Percentiles rank a stretch among this genome's conserved stretches.
These are phyloP conservation scores for Solanum ahanhuiri DNA, from an alignment of 257 asterid genomes.

Conservation along the genomic window DNA sequence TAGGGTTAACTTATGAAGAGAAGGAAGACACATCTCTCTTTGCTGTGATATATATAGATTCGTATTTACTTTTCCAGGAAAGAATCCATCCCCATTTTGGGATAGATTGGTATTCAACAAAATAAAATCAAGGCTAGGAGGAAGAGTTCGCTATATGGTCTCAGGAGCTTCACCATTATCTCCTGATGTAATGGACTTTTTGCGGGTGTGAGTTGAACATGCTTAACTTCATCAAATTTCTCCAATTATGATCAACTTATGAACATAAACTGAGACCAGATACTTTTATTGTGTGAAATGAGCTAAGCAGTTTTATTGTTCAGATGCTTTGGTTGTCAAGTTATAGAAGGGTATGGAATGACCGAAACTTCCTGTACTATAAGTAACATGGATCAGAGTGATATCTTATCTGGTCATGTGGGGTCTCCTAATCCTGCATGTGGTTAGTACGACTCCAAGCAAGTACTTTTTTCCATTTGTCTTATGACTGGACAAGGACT, in stretches of 20 bases:
- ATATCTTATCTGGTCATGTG: constrained; percentile 66
- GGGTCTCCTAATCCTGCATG: constrained; percentile 95
- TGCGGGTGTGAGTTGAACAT: constrained; percentile 64
- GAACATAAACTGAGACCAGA: neutral
- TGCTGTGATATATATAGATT: neutral
- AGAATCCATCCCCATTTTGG: constrained; percentile 87
- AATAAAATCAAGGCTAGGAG: constrained; percentile 83
- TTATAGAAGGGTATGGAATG: constrained; percentile 93
- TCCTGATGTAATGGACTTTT: constrained; percentile 86
- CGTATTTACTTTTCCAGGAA: constrained; percentile 30
- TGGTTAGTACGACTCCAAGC: constrained; percentile 35
- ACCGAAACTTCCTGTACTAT: constrained; percentile 88
- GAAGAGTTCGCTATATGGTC: constrained; percentile 76
- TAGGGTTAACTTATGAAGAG: neutral
- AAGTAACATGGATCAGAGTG: constrained; percentile 63
- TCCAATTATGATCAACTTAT: neutral
- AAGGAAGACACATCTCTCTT: neutral
- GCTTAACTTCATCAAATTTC: neutral
- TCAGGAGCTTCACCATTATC: constrained; percentile 98
- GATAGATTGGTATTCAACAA: constrained; percentile 87
- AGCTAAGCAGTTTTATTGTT: constrained; percentile 1
- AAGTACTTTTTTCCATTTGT: neutral
- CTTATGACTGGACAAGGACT: neutral
- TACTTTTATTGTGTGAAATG: neutral
- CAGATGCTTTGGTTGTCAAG: constrained; percentile 88